Base-by-base conservation (phyloP, 1,284 basidiomycete species). In the Austroboletus niveus region DNA sequence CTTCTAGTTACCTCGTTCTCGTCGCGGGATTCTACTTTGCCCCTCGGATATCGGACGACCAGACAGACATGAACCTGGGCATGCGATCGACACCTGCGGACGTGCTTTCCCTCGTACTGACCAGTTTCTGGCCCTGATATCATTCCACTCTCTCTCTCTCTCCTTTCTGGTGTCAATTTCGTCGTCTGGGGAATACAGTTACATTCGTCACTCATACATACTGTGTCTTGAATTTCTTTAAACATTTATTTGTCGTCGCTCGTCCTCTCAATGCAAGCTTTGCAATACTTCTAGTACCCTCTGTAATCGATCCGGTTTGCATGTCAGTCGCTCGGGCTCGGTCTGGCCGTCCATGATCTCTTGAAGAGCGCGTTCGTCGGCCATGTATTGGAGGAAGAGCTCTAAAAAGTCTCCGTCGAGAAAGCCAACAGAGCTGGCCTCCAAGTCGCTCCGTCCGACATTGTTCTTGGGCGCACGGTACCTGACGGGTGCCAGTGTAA, bases 321-420 rank as follows among this genome's bases (percentile, higher is more conserved):
- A 60, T 15, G 71, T 74, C 29, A 89, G 64, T 42, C 67, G 69
- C 63, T 87, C 85, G 3, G 80, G 77, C 45, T 79, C 75, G 48
- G 71, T 79, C 17, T 72, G 70, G 17, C 87, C 87, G 30, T 72
- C 60, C 60, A 84, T 69, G 9, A 87, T 75, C 53, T 75, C 70
- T 35, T 72, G 62, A 11, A 79, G 63, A 14, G 72, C 60, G 68
- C 61, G 10, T 70, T 63, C 32, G 68, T 64, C 32, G 67, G 60
- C 3, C 74, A 72, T 24, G 62, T 61, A 49, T 61, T 66, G 32
- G 27, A 92, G 73, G 70, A 87, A 85, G 30, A 75, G 72, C 66
- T 94, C 89, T 29, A 95, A 69, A 60, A 94, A 92, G 63, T 94
- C 89, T 3, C 94, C 94, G 60, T 98, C 94, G 29, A 97, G 75